Percentiles rank a stretch among this genome's conserved stretches.
These are phyloP conservation scores for Hymenoscyphus infarciens DNA, from an alignment of 2,329 filamentous ascomycete genomes.

Conservation along the genomic window DNA sequence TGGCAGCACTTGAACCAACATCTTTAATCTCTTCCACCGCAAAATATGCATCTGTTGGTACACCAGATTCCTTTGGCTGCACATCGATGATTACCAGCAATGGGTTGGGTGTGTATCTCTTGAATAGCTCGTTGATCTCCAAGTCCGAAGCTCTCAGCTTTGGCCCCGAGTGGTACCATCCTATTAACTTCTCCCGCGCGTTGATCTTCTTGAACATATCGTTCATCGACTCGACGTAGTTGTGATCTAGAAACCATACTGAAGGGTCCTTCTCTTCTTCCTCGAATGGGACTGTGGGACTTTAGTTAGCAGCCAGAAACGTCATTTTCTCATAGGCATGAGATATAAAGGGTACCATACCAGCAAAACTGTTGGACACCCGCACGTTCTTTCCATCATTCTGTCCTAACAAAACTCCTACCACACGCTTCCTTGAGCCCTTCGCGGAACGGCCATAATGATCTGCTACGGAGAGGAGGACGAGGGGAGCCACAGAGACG, in stretches of 20 bases:
- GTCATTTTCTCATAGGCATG: background rate
- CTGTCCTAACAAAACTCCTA: conserved; percentile 90
- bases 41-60: conserved; percentile 98
- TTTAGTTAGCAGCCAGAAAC: background rate
- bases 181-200: conserved; percentile 96
- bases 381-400: conserved; percentile 95
- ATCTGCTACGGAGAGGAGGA: conserved; percentile 96
- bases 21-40: conserved; percentile 99
- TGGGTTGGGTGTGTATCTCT: conserved; percentile 96
- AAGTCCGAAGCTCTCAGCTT: conserved; percentile 95
- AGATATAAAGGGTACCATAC: conserved; percentile 47
- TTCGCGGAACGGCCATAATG: conserved; percentile 95
- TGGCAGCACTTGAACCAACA: conserved; percentile 51
- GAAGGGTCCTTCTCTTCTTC: conserved; percentile 98
- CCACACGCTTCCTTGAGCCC: conserved; percentile 80
- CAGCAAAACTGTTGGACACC: conserved; percentile 98
- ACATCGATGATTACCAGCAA: conserved; percentile 97
- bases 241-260: conserved; percentile 99
- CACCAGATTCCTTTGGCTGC: conserved; percentile 94
- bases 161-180: conserved; percentile 98
- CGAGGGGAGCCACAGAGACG: conserved; percentile 95
- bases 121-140: conserved; percentile 99
- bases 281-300: conserved; percentile 82
- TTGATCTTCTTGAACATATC: conserved; percentile 99
- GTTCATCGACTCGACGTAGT: conserved; percentile 99